phyloP scores from a whole-genome alignment of 345 rosid species.

The Lepidium didymum region DNA sequence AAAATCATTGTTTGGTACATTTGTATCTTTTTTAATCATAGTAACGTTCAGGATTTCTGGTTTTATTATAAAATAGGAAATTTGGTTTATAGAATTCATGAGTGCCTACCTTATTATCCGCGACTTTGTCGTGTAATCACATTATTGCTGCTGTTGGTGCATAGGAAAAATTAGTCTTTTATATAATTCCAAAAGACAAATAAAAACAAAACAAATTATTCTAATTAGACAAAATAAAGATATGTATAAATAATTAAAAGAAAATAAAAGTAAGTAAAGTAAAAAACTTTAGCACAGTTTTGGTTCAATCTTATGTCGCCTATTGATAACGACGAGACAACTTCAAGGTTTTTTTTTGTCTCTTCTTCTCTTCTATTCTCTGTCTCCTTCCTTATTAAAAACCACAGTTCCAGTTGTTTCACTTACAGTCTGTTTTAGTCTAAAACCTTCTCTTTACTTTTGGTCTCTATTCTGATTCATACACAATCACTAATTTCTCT shows the following conservation, averaged over 20 bases:
- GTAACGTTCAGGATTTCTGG: neutral
- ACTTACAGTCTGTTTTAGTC: too few species aligned
- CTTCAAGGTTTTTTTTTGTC: conserved; percentile 11
- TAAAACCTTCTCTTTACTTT: too few species aligned
- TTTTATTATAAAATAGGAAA: neutral
- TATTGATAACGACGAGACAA: conserved; percentile 29
- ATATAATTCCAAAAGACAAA: neutral
- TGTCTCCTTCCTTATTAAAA: conserved; percentile 16
- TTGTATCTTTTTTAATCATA: neutral
- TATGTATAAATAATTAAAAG: neutral
- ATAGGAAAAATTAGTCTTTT: neutral
- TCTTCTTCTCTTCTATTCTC: conserved; percentile 9
- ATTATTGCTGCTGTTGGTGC: conserved; percentile 19
- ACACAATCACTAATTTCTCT: too few species aligned
- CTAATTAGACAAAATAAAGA: neutral
- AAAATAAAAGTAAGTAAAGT: neutral
- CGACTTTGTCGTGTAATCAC: conserved; percentile 49
- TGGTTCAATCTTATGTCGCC: conserved; percentile 27
- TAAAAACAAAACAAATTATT: too few species aligned
- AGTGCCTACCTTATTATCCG: conserved; percentile 66
- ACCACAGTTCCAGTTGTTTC: conserved; percentile 2
- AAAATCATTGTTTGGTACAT: conserved; percentile 13
- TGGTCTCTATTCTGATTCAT: too few species aligned
- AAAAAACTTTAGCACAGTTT: conserved; percentile 15
- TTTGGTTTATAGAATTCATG: neutral